A percentile compares a stretch with the other conserved stretches of the same genome.
These are phyloP conservation scores for Xylariaceae sp. DNA, from an alignment of 2,329 filamentous ascomycete species.

Conservation along the genomic window DNA sequence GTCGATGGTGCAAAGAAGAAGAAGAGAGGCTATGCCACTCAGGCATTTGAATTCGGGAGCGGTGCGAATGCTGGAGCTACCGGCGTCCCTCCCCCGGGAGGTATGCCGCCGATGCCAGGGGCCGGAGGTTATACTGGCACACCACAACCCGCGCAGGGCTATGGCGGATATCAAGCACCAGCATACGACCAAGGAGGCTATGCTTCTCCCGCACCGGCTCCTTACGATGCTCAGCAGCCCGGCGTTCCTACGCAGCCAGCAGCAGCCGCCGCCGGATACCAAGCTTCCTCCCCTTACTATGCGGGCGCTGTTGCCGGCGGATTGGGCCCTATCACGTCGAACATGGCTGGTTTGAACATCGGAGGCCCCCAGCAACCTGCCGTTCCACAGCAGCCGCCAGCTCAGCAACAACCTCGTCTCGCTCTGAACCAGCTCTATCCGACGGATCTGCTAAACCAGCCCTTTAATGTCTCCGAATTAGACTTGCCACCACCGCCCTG, in stretches of 20 bases:
- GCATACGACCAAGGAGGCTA: conserved; percentile 47
- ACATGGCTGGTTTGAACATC: conserved; percentile 86
- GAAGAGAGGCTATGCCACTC: conserved; percentile 92
- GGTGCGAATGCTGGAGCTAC: conserved; percentile 77
- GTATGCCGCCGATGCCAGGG: conserved; percentile 37
- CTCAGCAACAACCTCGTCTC: conserved; percentile 55
- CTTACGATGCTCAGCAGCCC: conserved; percentile 53
- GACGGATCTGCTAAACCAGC: conserved; percentile 88
- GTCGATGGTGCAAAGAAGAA: conserved; percentile 73
- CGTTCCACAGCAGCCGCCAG: conserved; percentile 59
- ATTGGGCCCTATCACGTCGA: conserved; percentile 78
- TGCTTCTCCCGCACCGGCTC: conserved; percentile 36
- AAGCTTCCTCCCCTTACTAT: conserved; percentile 72
- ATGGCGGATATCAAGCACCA: conserved; percentile 64
- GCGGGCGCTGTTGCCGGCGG: conserved; percentile 60
- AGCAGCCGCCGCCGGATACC: conserved; percentile 67
- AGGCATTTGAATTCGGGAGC: conserved; percentile 90
- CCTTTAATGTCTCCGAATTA: conserved; percentile 91
- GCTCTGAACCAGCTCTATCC: conserved; percentile 88
- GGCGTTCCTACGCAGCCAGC: conserved; percentile 50
- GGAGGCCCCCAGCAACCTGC: conserved; percentile 63
- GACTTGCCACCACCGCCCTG: conserved; percentile 91
- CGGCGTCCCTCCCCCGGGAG: conserved; percentile 49
- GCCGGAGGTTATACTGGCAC: conserved; percentile 50
- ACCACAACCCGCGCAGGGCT: conserved; percentile 54